These are phyloP conservation scores for Telopea speciosissima DNA, from an alignment of 177 flowering plant species.

Conservation along the genomic window DNA sequence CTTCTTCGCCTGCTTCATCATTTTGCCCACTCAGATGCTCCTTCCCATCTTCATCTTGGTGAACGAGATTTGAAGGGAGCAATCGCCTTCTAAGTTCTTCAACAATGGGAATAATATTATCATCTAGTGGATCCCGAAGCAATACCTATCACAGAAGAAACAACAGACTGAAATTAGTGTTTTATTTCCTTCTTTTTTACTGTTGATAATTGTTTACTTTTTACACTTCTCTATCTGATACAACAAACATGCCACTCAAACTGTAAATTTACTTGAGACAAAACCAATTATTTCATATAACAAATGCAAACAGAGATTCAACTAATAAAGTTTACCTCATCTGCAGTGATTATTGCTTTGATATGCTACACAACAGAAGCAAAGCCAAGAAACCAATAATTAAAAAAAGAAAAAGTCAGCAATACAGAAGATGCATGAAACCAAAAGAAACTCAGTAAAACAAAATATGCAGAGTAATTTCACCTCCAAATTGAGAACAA, in stretches of 20 bases:
- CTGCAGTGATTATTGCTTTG: constrained; percentile 91
- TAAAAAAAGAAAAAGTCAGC: constrained; percentile 1
- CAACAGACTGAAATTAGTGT: background rate
- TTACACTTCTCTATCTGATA: background rate
- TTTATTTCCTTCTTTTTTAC: background rate
- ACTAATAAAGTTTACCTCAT: constrained; percentile 58
- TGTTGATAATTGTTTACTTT: too few relatives aligned
- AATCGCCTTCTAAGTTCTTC: constrained; percentile 76
- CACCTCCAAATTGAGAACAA: constrained; percentile 90
- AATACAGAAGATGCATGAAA: constrained; percentile 1
- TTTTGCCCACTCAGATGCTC: constrained; percentile 36
- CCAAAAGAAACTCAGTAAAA: background rate
- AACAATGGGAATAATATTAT: constrained; percentile 76
- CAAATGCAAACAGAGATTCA: background rate
- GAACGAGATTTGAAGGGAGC: constrained; percentile 31
- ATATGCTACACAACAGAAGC: constrained; percentile 53
- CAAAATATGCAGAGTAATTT: background rate
- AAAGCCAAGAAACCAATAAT: background rate
- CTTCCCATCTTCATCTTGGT: constrained; percentile 35
- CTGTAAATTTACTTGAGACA: background rate
- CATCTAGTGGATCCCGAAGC: constrained; percentile 79
- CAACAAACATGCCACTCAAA: background rate
- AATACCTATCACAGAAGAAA: constrained; percentile 35
- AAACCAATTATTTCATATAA: background rate
- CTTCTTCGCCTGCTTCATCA: constrained; percentile 66